phyloP scores from a whole-genome alignment of 2,329 filamentous ascomycete genomes.

The Ophiocordyceps camponoti-rufipedis region DNA sequence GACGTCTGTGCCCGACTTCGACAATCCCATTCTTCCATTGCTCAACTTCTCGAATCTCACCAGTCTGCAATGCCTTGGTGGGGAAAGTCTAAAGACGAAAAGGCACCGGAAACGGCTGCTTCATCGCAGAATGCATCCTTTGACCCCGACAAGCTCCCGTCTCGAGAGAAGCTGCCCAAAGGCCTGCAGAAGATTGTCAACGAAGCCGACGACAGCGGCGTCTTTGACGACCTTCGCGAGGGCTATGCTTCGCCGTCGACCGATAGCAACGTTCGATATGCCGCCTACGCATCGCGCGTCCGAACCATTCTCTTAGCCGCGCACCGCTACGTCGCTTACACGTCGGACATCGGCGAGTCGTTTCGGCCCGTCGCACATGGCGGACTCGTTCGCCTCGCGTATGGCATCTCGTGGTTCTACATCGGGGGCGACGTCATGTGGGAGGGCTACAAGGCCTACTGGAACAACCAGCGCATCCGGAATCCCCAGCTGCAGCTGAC shows the following conservation, averaged over 20 bases:
- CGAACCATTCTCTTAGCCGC: constrained; percentile 78
- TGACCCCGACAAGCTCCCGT: constrained; percentile 27
- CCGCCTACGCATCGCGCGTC: constrained; percentile 72
- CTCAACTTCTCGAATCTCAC: background rate
- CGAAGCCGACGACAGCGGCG: constrained; percentile 46
- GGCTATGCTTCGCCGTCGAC: constrained; percentile 61
- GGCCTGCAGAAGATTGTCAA: constrained; percentile 40
- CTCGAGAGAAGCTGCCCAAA: constrained; percentile 31
- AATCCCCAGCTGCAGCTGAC: constrained; percentile 46
- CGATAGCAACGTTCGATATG: constrained; percentile 74
- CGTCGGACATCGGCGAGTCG: constrained; percentile 87
- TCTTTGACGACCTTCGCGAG: constrained; percentile 61
- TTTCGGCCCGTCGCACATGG: constrained; percentile 89
- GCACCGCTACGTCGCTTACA: constrained; percentile 94
- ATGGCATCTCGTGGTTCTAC: constrained; percentile 85
- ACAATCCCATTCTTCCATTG: background rate
- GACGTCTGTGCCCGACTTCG: background rate
- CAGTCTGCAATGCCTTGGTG: constrained; percentile 21
- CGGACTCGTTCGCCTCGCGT: constrained; percentile 61
- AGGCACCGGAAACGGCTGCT: constrained; percentile 9
- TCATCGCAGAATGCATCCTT: constrained; percentile 13
- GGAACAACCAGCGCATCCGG: constrained; percentile 60
- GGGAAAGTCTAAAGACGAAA: constrained; percentile 18
- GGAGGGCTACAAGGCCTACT: constrained; percentile 91
- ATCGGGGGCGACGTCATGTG: constrained; percentile 77